phyloP scores from a whole-genome alignment of 768 basidiomycete genomes.

The Leccinum incarnatum region DNA sequence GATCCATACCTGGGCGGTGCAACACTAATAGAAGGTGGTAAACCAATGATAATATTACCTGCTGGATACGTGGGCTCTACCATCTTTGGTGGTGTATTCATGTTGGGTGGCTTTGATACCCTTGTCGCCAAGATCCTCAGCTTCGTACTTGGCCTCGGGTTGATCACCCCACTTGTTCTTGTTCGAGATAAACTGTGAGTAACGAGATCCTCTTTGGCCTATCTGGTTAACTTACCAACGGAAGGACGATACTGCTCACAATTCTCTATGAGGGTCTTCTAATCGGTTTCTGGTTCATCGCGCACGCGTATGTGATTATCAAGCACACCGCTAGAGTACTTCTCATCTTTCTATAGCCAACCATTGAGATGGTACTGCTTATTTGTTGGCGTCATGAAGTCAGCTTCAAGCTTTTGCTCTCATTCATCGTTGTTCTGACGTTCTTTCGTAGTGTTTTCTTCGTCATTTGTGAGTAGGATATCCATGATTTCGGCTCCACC shows the following conservation, averaged over 20 bases:
- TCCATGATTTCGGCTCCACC: not conserved
- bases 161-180: constrained; percentile 81
- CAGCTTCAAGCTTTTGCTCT: constrained; percentile 28
- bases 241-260: constrained; percentile 83
- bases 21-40: constrained; percentile 70
- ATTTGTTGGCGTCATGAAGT: constrained; percentile 86
- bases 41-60: constrained; percentile 65
- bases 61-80: constrained; percentile 85
- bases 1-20: constrained; percentile 75
- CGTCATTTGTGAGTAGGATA: constrained; percentile 66
- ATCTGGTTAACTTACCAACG: constrained; percentile 11
- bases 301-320: constrained; percentile 66
- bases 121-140: constrained; percentile 91
- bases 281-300: constrained; percentile 94
- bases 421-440: constrained; percentile 5
- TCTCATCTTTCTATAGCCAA: constrained; percentile 44
- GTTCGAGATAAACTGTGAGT: constrained; percentile 89
- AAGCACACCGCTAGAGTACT: constrained; percentile 1
- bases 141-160: constrained; percentile 83
- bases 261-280: constrained; percentile 80
- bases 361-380: constrained; percentile 83
- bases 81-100: constrained; percentile 76
- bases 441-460: constrained; percentile 62
- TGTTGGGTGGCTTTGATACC: constrained; percentile 83
- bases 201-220: not conserved